Conservation (phyloP, 2,329 filamentous ascomycete genomes). For the Penicillium sp. region DNA sequence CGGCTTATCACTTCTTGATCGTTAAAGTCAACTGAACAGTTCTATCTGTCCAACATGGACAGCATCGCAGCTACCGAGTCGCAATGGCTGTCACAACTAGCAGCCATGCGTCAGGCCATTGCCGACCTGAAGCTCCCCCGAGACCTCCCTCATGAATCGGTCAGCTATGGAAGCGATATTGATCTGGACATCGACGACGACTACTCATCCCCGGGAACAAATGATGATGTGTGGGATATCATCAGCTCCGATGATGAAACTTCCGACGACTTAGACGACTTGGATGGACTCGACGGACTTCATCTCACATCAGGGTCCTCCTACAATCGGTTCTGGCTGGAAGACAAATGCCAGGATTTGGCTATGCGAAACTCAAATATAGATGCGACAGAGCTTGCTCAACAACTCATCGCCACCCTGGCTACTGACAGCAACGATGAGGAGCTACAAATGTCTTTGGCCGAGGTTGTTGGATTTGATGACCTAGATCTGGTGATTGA, state of each 20-base stretch:
- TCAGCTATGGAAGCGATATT: slow-evolving; percentile 53
- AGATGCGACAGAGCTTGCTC: slow-evolving; percentile 66
- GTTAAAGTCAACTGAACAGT: not conserved
- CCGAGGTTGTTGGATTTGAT: slow-evolving; percentile 87
- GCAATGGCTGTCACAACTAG: slow-evolving; percentile 82
- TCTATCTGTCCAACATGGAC: slow-evolving; percentile 15
- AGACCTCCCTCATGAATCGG: slow-evolving; percentile 42
- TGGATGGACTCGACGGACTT: slow-evolving; percentile 47
- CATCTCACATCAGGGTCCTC: slow-evolving; percentile 29
- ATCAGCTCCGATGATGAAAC: slow-evolving; percentile 71
- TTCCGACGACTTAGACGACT: slow-evolving; percentile 62
- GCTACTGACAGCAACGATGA: slow-evolving; percentile 70
- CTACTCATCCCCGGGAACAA: slow-evolving; percentile 57
- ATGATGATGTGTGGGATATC: slow-evolving; percentile 89
- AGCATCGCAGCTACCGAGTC: slow-evolving; percentile 45
- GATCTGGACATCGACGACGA: slow-evolving; percentile 63
- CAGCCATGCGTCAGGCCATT: slow-evolving; percentile 81
- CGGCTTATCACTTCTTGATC: not conserved
- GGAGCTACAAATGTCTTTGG: slow-evolving; percentile 85
- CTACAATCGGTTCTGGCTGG: slow-evolving; percentile 69
- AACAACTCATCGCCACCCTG: slow-evolving; percentile 74
- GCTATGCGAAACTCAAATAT: slow-evolving; percentile 65
- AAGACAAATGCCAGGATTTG: slow-evolving; percentile 64
- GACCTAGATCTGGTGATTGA: slow-evolving; percentile 92
- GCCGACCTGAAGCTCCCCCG: slow-evolving; percentile 64